A percentile compares a stretch with the other conserved stretches of the same genome.
Conservation (phyloP, 352 stramenopile species). For the Thalassiosira mediterranea region DNA sequence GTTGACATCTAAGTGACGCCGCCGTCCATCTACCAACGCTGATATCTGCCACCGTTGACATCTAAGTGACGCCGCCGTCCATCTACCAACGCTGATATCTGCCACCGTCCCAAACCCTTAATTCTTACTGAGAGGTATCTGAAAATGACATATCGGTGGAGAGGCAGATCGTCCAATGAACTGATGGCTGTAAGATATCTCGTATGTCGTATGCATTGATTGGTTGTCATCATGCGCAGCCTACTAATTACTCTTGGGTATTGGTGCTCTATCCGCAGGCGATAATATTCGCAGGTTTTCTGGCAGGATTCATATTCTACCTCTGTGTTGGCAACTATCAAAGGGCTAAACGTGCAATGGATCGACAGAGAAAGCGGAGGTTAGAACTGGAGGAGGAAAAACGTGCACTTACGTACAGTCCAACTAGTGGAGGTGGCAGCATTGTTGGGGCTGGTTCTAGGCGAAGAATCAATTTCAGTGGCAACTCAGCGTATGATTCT, state of each 20-base stretch:
- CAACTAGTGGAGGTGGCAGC: conserved; percentile 3
- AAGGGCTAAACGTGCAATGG: conserved; percentile 50
- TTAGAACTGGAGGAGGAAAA: conserved; percentile 54
- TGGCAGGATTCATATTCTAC: conserved; percentile 53
- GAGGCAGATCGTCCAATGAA: conserved; percentile 49
- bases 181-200: conserved; percentile 35
- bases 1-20: too few species aligned
- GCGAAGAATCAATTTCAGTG: conserved; percentile 7
- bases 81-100: too few species aligned
- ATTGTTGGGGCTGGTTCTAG: too few species aligned
- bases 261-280: conserved; percentile 11
- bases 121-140: neutral
- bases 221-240: neutral
- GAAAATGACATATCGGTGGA: conserved; percentile 46
- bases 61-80: too few species aligned
- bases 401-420: conserved; percentile 34
- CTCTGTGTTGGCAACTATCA: conserved; percentile 55
- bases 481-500: conserved; percentile 32
- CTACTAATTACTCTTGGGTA: neutral
- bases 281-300: conserved; percentile 47
- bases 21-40: too few species aligned
- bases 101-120: too few species aligned
- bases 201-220: neutral
- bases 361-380: conserved; percentile 32
- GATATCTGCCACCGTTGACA: too few species aligned